A percentile compares a stretch with the other conserved stretches of the same genome.
phyloP scores from a whole-genome alignment of 2,329 filamentous ascomycete species.

The Anisogramma anomala region DNA sequence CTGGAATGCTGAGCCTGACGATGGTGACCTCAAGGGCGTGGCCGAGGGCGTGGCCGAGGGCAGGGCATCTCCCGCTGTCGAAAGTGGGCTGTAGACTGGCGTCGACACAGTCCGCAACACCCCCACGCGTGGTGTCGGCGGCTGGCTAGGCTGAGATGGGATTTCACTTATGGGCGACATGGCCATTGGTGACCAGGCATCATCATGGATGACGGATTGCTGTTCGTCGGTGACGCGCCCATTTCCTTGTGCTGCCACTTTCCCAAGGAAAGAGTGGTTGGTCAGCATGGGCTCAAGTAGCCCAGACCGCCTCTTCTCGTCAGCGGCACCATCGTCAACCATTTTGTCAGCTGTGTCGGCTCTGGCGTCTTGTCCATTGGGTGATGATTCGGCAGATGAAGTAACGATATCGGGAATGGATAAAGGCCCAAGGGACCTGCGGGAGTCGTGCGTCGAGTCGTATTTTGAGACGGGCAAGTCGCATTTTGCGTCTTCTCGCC shows the following conservation, averaged over 20 bases:
- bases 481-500: slow-evolving; percentile 15
- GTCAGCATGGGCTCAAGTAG: slow-evolving; percentile 47
- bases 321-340: slow-evolving; percentile 20
- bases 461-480: slow-evolving; percentile 32
- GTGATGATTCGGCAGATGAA: slow-evolving; percentile 9
- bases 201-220: slow-evolving; percentile 66
- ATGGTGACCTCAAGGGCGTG: slow-evolving; percentile 38
- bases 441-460: slow-evolving; percentile 26
- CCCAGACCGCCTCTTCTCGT: slow-evolving; percentile 22
- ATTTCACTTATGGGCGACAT: slow-evolving; percentile 16
- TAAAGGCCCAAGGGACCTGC: slow-evolving; percentile 15
- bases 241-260: slow-evolving; percentile 47
- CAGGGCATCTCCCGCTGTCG: slow-evolving; percentile 34
- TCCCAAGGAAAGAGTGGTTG: slow-evolving; percentile 27
- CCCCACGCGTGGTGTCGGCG: slow-evolving; percentile 22
- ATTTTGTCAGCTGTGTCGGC: slow-evolving; percentile 13
- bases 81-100: slow-evolving; percentile 33
- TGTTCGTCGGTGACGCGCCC: slow-evolving; percentile 78
- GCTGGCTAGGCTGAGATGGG: slow-evolving; percentile 20
- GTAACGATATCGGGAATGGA: slow-evolving; percentile 16
- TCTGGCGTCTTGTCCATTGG: slow-evolving; percentile 15
- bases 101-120: slow-evolving; percentile 39
- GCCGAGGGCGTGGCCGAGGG: slow-evolving; percentile 31
- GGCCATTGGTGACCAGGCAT: slow-evolving; percentile 70
- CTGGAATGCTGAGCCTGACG: slow-evolving; percentile 44